Percentiles rank a stretch among this genome's conserved stretches.
Conservation (phyloP, 805 yeast species). For the Pichia rugopelliculosa region DNA sequence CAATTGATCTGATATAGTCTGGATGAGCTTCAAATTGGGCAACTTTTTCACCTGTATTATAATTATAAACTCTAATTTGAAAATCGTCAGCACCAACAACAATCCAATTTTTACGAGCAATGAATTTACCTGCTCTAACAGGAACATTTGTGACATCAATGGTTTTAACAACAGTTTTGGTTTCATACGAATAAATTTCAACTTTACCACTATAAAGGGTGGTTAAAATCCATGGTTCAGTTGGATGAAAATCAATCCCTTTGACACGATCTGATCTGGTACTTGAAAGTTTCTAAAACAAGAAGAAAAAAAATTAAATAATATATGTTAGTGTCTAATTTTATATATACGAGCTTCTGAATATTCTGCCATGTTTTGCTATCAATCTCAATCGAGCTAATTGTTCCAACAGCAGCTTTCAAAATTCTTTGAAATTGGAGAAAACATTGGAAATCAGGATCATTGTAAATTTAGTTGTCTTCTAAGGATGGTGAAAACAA, state of each 20-base stretch:
- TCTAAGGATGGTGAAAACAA: background rate
- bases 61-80: conserved; percentile 87
- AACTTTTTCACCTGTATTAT: conserved; percentile 90
- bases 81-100: conserved; percentile 95
- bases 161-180: conserved; percentile 73
- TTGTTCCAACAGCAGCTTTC: too few species aligned
- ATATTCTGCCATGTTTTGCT: too few species aligned
- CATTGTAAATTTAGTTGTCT: background rate
- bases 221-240: conserved; percentile 93
- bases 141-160: conserved; percentile 96
- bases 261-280: conserved; percentile 95
- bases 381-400: too few species aligned
- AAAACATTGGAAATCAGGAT: background rate
- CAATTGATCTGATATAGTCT: conserved; percentile 87
- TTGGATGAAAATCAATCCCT: conserved; percentile 96
- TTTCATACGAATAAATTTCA: conserved; percentile 92
- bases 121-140: conserved; percentile 89
- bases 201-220: conserved; percentile 86
- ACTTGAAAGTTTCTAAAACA: conserved; percentile 62
- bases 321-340: conserved; percentile 4
- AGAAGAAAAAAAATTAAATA: background rate
- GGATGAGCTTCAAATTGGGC: conserved; percentile 97
- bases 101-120: conserved; percentile 96
- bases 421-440: background rate
- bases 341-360: too few species aligned